phyloP scores from a whole-genome alignment of 495 filamentous ascomycete genomes.

The Podospora didyma region DNA sequence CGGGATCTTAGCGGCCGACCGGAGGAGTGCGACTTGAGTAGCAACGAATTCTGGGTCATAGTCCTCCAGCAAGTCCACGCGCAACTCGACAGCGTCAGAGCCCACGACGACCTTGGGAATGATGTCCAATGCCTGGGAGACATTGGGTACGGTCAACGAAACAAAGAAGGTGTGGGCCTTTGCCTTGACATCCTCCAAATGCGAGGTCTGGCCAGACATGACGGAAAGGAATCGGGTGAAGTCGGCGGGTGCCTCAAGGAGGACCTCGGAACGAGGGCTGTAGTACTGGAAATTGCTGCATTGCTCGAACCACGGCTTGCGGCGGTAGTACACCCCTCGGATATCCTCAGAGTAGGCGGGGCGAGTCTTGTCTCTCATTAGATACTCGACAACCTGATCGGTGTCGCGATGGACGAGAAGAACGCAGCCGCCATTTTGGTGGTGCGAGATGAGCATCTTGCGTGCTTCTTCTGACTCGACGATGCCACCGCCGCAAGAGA shows the following conservation, averaged over 20 bases:
- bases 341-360: slow-evolving; percentile 95
- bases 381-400: slow-evolving; percentile 81
- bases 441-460: slow-evolving; percentile 67
- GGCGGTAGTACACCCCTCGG: slow-evolving; percentile 84
- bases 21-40: slow-evolving; percentile 76
- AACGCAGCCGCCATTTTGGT: slow-evolving; percentile 80
- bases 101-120: slow-evolving; percentile 75
- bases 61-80: slow-evolving; percentile 88
- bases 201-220: slow-evolving; percentile 65
- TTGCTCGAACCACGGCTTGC: slow-evolving; percentile 85
- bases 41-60: slow-evolving; percentile 70
- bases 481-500: slow-evolving; percentile 91
- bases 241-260: slow-evolving; percentile 66
- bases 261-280: slow-evolving; percentile 60
- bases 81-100: slow-evolving; percentile 87
- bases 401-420: slow-evolving; percentile 85
- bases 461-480: slow-evolving; percentile 85
- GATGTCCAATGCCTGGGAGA: slow-evolving; percentile 57
- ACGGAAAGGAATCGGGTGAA: slow-evolving; percentile 73
- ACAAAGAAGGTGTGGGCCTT: slow-evolving; percentile 89
- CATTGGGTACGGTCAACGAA: slow-evolving; percentile 75
- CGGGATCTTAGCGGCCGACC: slow-evolving; percentile 70
- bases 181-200: slow-evolving; percentile 59
- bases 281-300: slow-evolving; percentile 96
- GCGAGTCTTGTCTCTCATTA: slow-evolving; percentile 84